Percentiles rank a stretch among this genome's conserved stretches.
These are phyloP conservation scores for Talaromyces marneffei DNA, from an alignment of 2,329 filamentous ascomycete genomes.

Conservation along the genomic window DNA sequence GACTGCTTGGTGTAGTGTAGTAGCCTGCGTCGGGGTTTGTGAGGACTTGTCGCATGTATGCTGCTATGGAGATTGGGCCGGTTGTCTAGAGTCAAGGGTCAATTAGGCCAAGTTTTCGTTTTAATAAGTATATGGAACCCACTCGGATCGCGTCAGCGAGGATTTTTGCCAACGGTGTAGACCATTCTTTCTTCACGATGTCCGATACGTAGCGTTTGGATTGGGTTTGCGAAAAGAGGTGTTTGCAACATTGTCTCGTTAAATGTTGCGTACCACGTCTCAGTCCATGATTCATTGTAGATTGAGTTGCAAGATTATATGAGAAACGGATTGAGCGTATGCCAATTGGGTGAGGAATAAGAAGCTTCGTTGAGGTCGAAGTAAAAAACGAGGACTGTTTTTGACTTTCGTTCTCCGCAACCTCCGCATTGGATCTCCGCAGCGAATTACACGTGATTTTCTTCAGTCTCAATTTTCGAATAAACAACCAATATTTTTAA, in stretches of 20 bases:
- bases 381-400: not conserved
- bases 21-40: slow-evolving; percentile 88
- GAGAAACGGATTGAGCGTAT: not conserved
- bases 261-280: slow-evolving; percentile 21
- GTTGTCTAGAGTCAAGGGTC: slow-evolving; percentile 56
- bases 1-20: slow-evolving; percentile 77
- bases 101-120: not conserved
- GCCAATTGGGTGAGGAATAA: not conserved
- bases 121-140: not conserved
- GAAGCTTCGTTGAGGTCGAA: not conserved
- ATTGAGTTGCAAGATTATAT: not conserved
- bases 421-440: slow-evolving; percentile 12
- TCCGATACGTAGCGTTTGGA: slow-evolving; percentile 29
- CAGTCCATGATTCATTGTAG: slow-evolving; percentile 26
- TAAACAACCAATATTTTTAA: not conserved
- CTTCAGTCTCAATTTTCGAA: not conserved
- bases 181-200: slow-evolving; percentile 62
- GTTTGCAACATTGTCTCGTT: slow-evolving; percentile 11
- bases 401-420: slow-evolving; percentile 9
- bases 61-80: slow-evolving; percentile 82
- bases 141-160: slow-evolving; percentile 78
- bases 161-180: slow-evolving; percentile 83
- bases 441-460: slow-evolving; percentile 12
- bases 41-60: slow-evolving; percentile 98
- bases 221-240: not conserved